A percentile compares a stretch with the other conserved stretches of the same genome.
These are phyloP conservation scores for Gossypium arboreum DNA, from an alignment of 345 rosid species.

Conservation along the genomic window DNA sequence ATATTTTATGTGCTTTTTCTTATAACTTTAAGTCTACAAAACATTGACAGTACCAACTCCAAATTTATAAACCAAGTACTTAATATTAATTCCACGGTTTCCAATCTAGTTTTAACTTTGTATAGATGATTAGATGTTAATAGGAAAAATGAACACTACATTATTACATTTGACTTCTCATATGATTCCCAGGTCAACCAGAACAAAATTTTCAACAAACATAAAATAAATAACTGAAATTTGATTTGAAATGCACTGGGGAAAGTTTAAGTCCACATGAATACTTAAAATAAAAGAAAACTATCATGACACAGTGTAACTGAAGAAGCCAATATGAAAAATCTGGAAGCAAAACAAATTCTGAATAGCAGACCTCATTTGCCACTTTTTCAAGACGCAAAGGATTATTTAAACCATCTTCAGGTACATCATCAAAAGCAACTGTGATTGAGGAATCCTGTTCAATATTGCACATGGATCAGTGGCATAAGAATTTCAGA, in stretches of 20 bases:
- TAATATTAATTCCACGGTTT: neutral
- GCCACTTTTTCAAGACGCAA: slow-evolving; percentile 84
- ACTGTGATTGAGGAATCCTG: slow-evolving; percentile 85
- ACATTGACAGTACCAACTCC: slow-evolving; percentile 5
- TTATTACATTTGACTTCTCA: neutral
- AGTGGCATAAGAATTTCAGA: slow-evolving; percentile 6
- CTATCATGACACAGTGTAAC: neutral
- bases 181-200: neutral
- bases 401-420: slow-evolving; percentile 76
- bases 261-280: slow-evolving; percentile 1
- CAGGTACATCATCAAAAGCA: slow-evolving; percentile 87
- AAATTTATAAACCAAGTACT: neutral
- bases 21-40: neutral
- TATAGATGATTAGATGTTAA: neutral
- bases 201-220: neutral
- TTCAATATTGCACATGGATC: slow-evolving; percentile 7
- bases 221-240: neutral
- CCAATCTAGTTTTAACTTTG: neutral
- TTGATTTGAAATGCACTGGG: neutral
- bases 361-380: slow-evolving; percentile 58
- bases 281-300: slow-evolving; percentile 1
- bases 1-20: neutral
- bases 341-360: slow-evolving; percentile 4
- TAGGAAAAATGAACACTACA: neutral
- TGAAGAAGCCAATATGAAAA: neutral